Evolutionary conservation across 495 filamentous ascomycete species (phyloP), one percentile per base, ranked within the genome.

Genomic region (Xylaria scruposa): DNA sequence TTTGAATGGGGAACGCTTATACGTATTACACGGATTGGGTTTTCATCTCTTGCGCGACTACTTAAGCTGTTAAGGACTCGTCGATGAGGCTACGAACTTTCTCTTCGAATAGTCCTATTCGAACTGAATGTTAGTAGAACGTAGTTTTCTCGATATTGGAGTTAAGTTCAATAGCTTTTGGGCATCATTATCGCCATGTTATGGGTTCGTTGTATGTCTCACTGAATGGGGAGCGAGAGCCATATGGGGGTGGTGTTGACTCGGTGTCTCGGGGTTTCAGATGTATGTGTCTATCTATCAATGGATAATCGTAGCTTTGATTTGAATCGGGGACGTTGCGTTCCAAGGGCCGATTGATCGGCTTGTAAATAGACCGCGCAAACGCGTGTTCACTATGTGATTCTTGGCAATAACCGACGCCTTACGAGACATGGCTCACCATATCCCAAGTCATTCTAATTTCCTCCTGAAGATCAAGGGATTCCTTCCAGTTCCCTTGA

Each of bases 391-490:
- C 15, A 29, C 53, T 31, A 40, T 3, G 13, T 10, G 5, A 31
- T 53, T 21, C 44, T 49, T 49, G 24, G 60, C 38, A 63, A n/a
- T 33, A 19, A n/a, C 17, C 44, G 13, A 1, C 36, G 36, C 8
- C 36, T 63, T 38, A 3, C 68, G 42, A 70, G 68, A 70, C 68
- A 70, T 70, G 46, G 46, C 47, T 70, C 42, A 47, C 15, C 13
- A 29, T 64, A 56, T 19, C 51, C 1, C 24, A 44, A 31, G 64
- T 40, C 56, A 62, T 51, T 17, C 44, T n/a, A 70, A 63, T 70
- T 26, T 62, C 44, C 29, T 13, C 29, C 9, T 29, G 17, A 17
- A 31, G 24, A 36, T 24, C 59, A 70, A 70, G 68, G 68, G 68
- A 64, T 42, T n/a, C 13, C 17, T 19, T 33, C 54, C 9, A 4